phyloP scores from a whole-genome alignment of 768 basidiomycete species.

The Trametes villosa region DNA sequence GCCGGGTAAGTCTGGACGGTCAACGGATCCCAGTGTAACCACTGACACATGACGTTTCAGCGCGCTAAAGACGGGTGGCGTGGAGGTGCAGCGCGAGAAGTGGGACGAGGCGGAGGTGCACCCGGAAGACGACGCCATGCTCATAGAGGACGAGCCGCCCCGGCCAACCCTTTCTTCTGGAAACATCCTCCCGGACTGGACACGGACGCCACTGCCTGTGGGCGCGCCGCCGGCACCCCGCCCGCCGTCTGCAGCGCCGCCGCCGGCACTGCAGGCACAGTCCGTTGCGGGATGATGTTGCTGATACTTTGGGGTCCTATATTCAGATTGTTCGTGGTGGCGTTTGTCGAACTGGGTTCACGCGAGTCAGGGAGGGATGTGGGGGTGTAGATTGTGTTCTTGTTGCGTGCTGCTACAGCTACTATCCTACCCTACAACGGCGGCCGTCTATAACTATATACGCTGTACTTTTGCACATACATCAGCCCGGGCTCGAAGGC shows the following conservation, averaged over 20 bases:
- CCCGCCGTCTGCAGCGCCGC: slow-evolving; percentile 15
- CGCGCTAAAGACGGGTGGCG: slow-evolving; percentile 84
- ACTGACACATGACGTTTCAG: slow-evolving; percentile 41
- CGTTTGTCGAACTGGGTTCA: not conserved
- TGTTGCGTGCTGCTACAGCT: not conserved
- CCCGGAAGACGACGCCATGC: slow-evolving; percentile 43
- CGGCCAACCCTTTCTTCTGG: slow-evolving; percentile 31
- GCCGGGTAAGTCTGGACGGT: slow-evolving; percentile 69
- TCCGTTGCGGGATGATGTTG: not conserved
- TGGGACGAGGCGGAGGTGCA: slow-evolving; percentile 75
- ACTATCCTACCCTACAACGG: slow-evolving; percentile 17
- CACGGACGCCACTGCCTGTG: slow-evolving; percentile 58
- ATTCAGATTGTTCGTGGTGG: not conserved
- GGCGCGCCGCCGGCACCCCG: slow-evolving; percentile 64
- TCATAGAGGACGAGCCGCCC: slow-evolving; percentile 36
- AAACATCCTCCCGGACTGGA: slow-evolving; percentile 82
- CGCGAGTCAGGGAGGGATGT: not conserved
- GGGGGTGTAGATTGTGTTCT: not conserved
- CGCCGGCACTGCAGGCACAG: slow-evolving; percentile 25
- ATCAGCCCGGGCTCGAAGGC: not conserved
- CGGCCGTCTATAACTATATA: slow-evolving; percentile 20
- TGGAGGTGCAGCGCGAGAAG: slow-evolving; percentile 78
- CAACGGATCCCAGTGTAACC: not conserved
- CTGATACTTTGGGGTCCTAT: too few relatives aligned
- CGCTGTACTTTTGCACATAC: slow-evolving; percentile 22